Percentiles rank a stretch among this genome's conserved stretches.
These are phyloP conservation scores for Antitrichia curtipendula DNA, from an alignment of 225 moss, liverwort and hornwort species.

Conservation along the genomic window DNA sequence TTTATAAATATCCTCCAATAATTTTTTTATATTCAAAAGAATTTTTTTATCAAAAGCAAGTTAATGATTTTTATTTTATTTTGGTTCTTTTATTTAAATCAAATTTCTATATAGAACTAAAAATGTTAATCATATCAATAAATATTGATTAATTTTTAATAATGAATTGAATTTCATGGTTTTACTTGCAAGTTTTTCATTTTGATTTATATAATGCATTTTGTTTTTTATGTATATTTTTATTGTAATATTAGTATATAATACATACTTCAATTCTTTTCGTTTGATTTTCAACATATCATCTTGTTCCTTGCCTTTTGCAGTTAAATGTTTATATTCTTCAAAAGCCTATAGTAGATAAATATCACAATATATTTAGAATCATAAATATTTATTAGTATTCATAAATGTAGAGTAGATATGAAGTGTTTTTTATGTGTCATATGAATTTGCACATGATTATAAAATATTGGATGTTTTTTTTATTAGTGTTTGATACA, in stretches of 20 bases:
- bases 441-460: background rate
- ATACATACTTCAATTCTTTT: conserved; percentile 30
- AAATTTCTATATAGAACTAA: too few relatives aligned
- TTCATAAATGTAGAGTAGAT: background rate
- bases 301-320: conserved; percentile 35
- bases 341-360: conserved; percentile 27
- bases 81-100: too few relatives aligned
- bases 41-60: background rate
- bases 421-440: too few relatives aligned
- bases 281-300: conserved; percentile 22
- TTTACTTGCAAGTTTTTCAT: background rate
- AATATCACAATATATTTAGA: background rate
- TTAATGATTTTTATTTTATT: background rate
- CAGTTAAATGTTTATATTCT: conserved; percentile 43
- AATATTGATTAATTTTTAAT: background rate
- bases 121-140: background rate
- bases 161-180: background rate
- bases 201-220: background rate
- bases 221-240: background rate
- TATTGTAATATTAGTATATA: background rate
- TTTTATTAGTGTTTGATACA: background rate
- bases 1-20: fast-evolving
- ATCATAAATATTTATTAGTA: background rate
- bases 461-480: background rate
- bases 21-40: background rate